These are phyloP conservation scores for Anthostomella pinea DNA, from an alignment of 2,329 filamentous ascomycete genomes.

Conservation along the genomic window DNA sequence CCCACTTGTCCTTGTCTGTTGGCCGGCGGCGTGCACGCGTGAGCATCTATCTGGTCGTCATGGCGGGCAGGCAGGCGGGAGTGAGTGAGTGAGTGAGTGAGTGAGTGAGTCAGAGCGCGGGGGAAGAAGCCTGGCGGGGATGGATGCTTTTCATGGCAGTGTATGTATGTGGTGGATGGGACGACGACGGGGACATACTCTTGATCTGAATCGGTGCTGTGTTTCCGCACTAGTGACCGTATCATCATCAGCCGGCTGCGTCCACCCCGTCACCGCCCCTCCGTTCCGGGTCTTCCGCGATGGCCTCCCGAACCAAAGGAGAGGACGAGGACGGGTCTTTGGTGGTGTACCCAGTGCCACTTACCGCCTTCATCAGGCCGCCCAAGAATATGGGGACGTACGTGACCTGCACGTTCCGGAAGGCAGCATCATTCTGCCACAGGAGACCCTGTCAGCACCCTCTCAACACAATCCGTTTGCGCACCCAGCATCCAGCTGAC, in stretches of 20 bases:
- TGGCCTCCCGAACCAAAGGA: neutral
- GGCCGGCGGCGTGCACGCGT: too few relatives aligned
- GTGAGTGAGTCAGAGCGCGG: neutral
- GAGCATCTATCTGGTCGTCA: too few relatives aligned
- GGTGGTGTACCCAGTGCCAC: too few relatives aligned
- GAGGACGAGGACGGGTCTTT: neutral
- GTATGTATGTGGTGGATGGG: too few relatives aligned
- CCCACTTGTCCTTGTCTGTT: slow-evolving; percentile 39
- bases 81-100: neutral
- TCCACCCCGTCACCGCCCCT: neutral
- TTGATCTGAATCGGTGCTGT: slow-evolving; percentile 36
- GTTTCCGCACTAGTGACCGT: slow-evolving; percentile 38
- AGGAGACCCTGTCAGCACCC: too few relatives aligned
- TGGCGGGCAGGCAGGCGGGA: neutral
- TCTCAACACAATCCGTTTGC: neutral
- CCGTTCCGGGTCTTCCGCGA: neutral
- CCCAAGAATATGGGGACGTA: slow-evolving; percentile 39
- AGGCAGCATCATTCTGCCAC: slow-evolving; percentile 22
- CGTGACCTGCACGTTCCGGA: slow-evolving; percentile 30
- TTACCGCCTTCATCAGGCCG: slow-evolving; percentile 36
- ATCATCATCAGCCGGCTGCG: too few relatives aligned
- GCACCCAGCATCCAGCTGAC: too few relatives aligned
- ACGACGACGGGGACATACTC: too few relatives aligned
- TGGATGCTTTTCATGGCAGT: too few relatives aligned
- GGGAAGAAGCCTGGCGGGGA: too few relatives aligned